A percentile compares a stretch with the other conserved stretches of the same genome.
Conservation (phyloP, 225 moss, liverwort and hornwort genomes). For the Physcomitrium patens region DNA sequence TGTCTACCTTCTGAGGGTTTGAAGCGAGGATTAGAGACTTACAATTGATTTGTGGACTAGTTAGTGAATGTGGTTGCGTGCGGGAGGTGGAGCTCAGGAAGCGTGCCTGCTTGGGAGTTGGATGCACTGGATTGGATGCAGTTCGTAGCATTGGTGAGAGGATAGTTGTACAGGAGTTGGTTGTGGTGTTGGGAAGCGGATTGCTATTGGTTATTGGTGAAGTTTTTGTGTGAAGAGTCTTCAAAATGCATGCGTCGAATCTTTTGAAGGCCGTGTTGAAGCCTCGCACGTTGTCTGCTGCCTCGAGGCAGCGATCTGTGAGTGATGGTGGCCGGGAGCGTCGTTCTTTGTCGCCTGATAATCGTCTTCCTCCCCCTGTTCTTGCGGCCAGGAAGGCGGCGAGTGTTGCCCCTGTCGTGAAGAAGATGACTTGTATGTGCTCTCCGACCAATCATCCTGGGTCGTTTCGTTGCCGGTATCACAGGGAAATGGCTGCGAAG, state of each 20-base stretch:
- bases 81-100: too few species aligned
- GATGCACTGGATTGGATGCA: too few species aligned
- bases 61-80: too few species aligned
- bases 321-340: background rate
- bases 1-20: too few species aligned
- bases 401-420: background rate
- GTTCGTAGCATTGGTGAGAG: too few species aligned
- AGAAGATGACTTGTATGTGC: slow-evolving; percentile 34
- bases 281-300: slow-evolving; percentile 40
- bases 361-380: background rate
- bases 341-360: slow-evolving; percentile 16
- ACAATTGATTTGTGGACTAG: too few species aligned
- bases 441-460: slow-evolving; percentile 30
- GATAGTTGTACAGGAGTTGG: background rate
- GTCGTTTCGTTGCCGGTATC: slow-evolving; percentile 29
- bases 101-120: too few species aligned
- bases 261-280: slow-evolving; percentile 56
- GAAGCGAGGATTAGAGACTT: too few species aligned
- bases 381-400: slow-evolving; percentile 10
- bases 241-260: slow-evolving; percentile 60
- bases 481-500: background rate
- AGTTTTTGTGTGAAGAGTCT: too few species aligned
- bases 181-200: background rate
- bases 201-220: background rate
- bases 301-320: background rate